Evolutionary conservation across 179 eudicot genomes (phyloP), one percentile per base, ranked within the genome.

Genomic region (Pouteria campechiana): DNA sequence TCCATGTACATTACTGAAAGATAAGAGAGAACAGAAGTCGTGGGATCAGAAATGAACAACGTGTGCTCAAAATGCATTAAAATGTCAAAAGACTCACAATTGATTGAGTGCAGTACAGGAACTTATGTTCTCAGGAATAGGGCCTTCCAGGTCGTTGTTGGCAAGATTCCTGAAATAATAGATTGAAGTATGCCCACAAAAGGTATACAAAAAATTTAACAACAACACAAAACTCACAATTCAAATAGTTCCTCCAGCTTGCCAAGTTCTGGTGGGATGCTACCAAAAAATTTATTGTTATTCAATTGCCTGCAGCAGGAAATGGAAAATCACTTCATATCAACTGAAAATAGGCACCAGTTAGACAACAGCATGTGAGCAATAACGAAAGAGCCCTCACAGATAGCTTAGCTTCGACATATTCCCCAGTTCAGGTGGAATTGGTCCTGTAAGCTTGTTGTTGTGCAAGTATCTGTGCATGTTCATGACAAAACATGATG

Each of bases 341-440:
- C n/a, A n/a, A n/a, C n/a, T n/a, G n/a, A n/a, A n/a, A n/a, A n/a
- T n/a, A n/a, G n/a, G n/a, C n/a, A n/a, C n/a, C n/a, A n/a, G n/a
- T n/a, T n/a, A n/a, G n/a, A n/a, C n/a, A n/a, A n/a, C n/a, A n/a
- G n/a, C n/a, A n/a, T n/a, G n/a, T n/a, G n/a, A n/a, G n/a, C n/a
- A n/a, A n/a, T n/a, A n/a, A n/a, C n/a, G n/a, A n/a, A n/a, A n/a
- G n/a, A n/a, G n/a, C n/a, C 34, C 81, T 78, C 48, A 78, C 86
- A 78, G 57, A 38, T 78, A 78, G 57, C 86, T 78, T n/a, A 78
- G 82, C 57, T 61, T 70, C 30, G 86, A 64, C 86, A 78, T 78
- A 33, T 78, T 78, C 33, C 86, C 86, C 23, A 78, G 69, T 60
- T 78, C 86, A 12, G 71, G 78, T 32, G 86, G 86, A 27, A 78